Conservation (phyloP, 2,329 filamentous ascomycete species). For the Aphanoascus verrucosus region DNA sequence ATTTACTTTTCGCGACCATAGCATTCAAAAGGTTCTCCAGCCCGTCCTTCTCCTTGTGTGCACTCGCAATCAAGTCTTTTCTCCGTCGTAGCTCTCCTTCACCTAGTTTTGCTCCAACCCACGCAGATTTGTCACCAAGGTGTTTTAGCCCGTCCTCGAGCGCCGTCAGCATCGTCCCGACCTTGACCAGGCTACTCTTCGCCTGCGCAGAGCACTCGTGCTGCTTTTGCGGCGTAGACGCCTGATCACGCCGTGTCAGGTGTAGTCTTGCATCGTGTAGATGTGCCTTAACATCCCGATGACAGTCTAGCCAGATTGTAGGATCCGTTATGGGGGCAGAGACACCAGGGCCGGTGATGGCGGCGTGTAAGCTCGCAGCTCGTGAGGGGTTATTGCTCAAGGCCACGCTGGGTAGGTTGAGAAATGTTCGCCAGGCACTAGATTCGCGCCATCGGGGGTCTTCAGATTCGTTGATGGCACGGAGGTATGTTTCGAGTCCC, state of each 20-base stretch:
- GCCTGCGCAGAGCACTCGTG: slow-evolving; percentile 53
- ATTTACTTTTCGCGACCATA: slow-evolving; percentile 42
- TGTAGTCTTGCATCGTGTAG: slow-evolving; percentile 50
- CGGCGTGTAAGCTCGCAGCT: slow-evolving; percentile 34
- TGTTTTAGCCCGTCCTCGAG: slow-evolving; percentile 47
- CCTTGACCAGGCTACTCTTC: slow-evolving; percentile 49
- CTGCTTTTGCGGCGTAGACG: slow-evolving; percentile 47
- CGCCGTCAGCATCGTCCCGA: slow-evolving; percentile 44
- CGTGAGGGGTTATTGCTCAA: slow-evolving; percentile 26
- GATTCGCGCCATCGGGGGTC: slow-evolving; percentile 50
- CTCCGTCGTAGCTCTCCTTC: slow-evolving; percentile 51
- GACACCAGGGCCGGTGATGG: slow-evolving; percentile 32
- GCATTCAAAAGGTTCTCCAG: slow-evolving; percentile 50
- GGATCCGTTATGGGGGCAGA: slow-evolving; percentile 38
- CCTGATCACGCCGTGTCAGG: slow-evolving; percentile 51
- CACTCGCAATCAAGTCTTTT: slow-evolving; percentile 47
- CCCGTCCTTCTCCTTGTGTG: slow-evolving; percentile 51
- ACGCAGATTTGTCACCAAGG: slow-evolving; percentile 23
- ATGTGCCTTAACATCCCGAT: slow-evolving; percentile 48
- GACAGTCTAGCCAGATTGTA: slow-evolving; percentile 53
- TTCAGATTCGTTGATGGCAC: slow-evolving; percentile 45
- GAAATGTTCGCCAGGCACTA: slow-evolving; percentile 47
- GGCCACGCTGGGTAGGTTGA: slow-evolving; percentile 43
- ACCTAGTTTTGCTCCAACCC: slow-evolving; percentile 37
- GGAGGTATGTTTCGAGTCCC: slow-evolving; percentile 49